These are phyloP conservation scores for Teratosphaeria epicoccoides DNA, from an alignment of 2,329 filamentous ascomycete genomes.

Conservation along the genomic window DNA sequence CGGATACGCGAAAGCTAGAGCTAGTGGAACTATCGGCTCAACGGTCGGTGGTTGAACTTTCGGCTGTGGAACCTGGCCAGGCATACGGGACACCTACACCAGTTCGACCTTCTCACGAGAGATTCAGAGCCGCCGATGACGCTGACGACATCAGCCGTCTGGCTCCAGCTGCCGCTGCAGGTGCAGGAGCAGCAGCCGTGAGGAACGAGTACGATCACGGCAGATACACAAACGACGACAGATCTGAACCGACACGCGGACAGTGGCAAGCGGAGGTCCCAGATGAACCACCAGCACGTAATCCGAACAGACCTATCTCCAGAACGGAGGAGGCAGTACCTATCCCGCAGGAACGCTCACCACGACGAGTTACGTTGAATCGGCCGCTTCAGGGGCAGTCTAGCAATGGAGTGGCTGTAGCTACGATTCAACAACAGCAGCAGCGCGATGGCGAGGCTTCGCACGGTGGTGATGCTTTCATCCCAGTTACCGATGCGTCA, in stretches of 20 bases:
- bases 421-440: neutral
- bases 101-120: neutral
- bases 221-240: neutral
- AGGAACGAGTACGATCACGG: neutral
- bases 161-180: neutral
- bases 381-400: neutral
- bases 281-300: neutral
- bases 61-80: neutral
- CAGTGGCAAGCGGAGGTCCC: neutral
- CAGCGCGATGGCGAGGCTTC: neutral
- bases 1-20: constrained; percentile 25
- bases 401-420: neutral
- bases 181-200: neutral
- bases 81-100: neutral
- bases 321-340: neutral
- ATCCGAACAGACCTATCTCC: neutral
- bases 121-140: neutral
- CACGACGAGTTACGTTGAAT: neutral
- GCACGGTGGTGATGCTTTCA: neutral
- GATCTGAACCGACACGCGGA: neutral
- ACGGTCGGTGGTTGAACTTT: constrained; percentile 21
- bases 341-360: neutral
- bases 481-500: neutral
- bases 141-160: neutral
- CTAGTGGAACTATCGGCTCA: constrained; percentile 10